Conservation (phyloP, 441 rosid species). For the Macaranga tanarius region DNA sequence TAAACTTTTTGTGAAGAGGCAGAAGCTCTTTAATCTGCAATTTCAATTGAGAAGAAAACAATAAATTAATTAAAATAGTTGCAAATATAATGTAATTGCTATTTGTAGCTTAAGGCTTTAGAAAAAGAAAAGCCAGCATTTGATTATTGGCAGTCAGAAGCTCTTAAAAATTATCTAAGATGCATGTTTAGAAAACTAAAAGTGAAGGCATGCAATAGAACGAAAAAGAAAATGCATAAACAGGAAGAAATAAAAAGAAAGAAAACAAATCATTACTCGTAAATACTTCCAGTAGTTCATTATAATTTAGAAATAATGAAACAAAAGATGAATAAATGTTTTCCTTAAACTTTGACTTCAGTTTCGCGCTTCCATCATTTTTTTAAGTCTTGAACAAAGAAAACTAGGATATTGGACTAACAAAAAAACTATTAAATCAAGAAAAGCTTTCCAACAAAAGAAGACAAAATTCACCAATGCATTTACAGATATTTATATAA, state of each 20-base stretch:
- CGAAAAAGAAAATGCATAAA: not conserved
- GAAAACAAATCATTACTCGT: too few relatives aligned
- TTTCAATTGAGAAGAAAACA: conserved; percentile 26
- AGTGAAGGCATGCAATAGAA: not conserved
- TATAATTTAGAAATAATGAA: not conserved
- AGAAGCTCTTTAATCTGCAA: conserved; percentile 75
- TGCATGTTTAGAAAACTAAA: not conserved
- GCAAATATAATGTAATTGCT: not conserved
- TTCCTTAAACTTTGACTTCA: not conserved
- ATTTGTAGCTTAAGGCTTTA: conserved; percentile 11
- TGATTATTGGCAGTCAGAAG: not conserved
- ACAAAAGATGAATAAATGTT: not conserved
- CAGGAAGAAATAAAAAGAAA: not conserved
- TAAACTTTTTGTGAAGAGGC: conserved; percentile 72
- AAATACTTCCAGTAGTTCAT: not conserved
- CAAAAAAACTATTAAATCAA: not conserved
- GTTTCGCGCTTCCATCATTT: not conserved
- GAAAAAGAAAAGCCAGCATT: not conserved
- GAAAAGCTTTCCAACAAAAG: not conserved
- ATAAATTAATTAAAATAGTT: conserved; percentile 2
- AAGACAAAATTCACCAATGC: not conserved
- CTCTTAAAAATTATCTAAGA: not conserved
- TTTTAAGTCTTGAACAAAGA: not conserved
- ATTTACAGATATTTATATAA: not conserved
- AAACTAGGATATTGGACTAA: not conserved